Evolutionary conservation across 148 eudicot species (phyloP).

Genomic region (Heliamphora exappendiculata): DNA sequence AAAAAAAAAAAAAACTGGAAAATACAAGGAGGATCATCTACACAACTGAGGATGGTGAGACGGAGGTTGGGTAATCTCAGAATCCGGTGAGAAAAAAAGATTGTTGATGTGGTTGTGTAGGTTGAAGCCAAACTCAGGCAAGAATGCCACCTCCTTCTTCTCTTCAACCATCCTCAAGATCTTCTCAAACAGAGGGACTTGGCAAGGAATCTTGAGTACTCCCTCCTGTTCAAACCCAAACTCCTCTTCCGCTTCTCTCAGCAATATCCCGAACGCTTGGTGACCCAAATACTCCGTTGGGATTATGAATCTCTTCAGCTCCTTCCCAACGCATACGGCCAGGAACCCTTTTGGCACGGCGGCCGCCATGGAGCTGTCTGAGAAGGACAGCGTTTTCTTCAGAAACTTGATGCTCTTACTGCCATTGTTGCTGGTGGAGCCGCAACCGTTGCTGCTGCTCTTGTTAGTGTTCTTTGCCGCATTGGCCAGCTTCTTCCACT

Average conservation of each 20-base stretch:
- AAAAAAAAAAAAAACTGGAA: not conserved
- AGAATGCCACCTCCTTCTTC: constrained; percentile 22
- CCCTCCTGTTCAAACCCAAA: constrained; percentile 93
- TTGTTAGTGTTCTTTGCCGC: constrained; percentile 22
- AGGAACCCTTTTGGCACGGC: constrained; percentile 64
- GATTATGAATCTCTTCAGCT: constrained; percentile 63
- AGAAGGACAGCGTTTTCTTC: constrained; percentile 70
- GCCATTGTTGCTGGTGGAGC: not conserved
- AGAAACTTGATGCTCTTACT: constrained; percentile 61
- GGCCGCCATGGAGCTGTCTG: constrained; percentile 34
- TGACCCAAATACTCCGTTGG: constrained; percentile 69
- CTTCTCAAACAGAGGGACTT: constrained; percentile 54
- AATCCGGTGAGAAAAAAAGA: constrained; percentile 30
- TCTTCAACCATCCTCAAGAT: constrained; percentile 54
- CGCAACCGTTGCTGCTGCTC: not conserved
- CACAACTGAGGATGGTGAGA: constrained; percentile 38
- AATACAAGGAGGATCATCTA: constrained; percentile 19
- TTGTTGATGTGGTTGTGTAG: not conserved
- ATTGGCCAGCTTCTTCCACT: constrained; percentile 68
- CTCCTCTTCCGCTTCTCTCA: constrained; percentile 88
- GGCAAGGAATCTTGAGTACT: constrained; percentile 72
- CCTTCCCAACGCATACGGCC: constrained; percentile 72
- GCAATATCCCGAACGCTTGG: constrained; percentile 50
- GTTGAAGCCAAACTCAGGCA: constrained; percentile 12
- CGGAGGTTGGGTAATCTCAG: constrained; percentile 22